phyloP scores from a whole-genome alignment of 495 filamentous ascomycete genomes.

The Tuber brumale region DNA sequence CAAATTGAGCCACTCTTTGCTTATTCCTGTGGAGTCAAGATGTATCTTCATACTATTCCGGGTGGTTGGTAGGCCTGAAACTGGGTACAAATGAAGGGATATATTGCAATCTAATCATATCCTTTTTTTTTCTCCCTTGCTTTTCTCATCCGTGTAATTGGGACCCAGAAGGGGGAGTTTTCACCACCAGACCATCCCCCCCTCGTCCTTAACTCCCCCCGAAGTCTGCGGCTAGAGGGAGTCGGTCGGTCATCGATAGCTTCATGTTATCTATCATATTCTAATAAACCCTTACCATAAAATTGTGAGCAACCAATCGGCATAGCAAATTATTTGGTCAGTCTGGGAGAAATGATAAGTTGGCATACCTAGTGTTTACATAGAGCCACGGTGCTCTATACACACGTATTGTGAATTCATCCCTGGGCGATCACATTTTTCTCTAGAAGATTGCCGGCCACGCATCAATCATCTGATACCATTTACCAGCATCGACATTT shows the following conservation, averaged over 20 bases:
- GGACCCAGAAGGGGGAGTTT: no score
- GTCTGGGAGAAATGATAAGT: not conserved
- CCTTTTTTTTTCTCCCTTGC: no score
- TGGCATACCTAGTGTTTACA: not conserved
- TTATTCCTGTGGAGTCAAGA: not conserved
- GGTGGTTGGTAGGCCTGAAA: not conserved
- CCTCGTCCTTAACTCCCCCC: no score
- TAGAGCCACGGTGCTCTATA: not conserved
- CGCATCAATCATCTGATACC: not conserved
- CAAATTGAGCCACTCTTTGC: not conserved
- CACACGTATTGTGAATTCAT: not conserved
- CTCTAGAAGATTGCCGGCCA: not conserved
- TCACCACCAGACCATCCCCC: no score
- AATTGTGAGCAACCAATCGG: not conserved
- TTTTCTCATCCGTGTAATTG: no score
- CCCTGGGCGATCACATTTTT: no score
- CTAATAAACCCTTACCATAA: not conserved
- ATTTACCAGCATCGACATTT: not conserved
- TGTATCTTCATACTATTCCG: not conserved
- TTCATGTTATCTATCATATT: not conserved
- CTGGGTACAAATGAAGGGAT: not conserved
- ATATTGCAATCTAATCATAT: not conserved
- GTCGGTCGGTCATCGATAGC: no score
- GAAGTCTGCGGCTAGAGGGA: no score
- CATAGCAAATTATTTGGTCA: not conserved